Conservation (phyloP, 1,284 basidiomycete genomes). For the Cystobasidiaceae sp. region DNA sequence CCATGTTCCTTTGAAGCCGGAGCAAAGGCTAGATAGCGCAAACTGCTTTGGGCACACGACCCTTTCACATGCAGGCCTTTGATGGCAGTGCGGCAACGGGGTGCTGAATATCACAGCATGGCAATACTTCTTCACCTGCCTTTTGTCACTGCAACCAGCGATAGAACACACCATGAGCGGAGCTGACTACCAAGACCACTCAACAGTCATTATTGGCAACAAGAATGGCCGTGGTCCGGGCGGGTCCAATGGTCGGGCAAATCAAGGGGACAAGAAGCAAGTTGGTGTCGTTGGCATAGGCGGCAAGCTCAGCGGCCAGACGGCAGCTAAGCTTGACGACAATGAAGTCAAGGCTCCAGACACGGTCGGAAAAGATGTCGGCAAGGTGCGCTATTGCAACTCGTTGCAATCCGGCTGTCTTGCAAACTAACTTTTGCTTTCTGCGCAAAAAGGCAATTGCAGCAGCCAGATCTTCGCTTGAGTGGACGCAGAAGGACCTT, state of each 20-base stretch:
- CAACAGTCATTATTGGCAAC: constrained; percentile 8
- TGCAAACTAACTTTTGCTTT: background rate
- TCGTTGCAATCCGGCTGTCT: background rate
- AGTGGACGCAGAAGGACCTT: constrained; percentile 4
- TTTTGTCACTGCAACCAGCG: no score
- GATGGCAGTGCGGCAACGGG: no score
- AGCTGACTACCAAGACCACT: constrained; percentile 13
- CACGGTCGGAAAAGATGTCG: constrained; percentile 13
- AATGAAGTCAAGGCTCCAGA: constrained; percentile 26
- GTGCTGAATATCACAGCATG: no score
- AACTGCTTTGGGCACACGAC: no score
- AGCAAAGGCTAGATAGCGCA: no score
- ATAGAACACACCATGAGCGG: constrained; percentile 2
- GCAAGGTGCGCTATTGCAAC: background rate
- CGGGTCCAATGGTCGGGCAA: background rate
- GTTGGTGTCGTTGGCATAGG: constrained; percentile 8
- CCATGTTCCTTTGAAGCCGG: no score
- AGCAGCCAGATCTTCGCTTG: background rate
- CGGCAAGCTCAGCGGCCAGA: background rate
- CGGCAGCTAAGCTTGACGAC: constrained; percentile 19
- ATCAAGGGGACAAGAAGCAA: constrained; percentile 1
- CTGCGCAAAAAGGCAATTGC: constrained; percentile 4
- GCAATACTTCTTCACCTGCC: no score
- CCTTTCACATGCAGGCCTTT: no score
- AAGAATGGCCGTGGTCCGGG: background rate